Conservation (phyloP, 2,329 filamentous ascomycete genomes). For the Talaromyces sp. region DNA sequence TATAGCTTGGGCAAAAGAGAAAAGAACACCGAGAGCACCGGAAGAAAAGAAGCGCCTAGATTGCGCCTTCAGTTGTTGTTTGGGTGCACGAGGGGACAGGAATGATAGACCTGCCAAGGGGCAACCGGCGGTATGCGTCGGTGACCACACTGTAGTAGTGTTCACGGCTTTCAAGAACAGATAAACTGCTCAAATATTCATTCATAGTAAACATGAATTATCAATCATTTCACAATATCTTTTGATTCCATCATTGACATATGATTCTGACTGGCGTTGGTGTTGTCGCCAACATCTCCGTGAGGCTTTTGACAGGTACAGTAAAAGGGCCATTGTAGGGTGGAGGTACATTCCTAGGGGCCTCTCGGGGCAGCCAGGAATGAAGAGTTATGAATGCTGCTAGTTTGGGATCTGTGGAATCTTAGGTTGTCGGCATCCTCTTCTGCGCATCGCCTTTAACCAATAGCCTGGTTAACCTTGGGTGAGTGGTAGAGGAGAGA, state of each 20-base stretch:
- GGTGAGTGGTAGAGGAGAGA: background rate
- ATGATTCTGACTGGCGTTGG: background rate
- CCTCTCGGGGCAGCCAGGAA: constrained; percentile 24
- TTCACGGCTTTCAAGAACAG: background rate
- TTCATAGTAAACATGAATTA: too few relatives aligned
- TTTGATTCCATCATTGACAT: too few relatives aligned
- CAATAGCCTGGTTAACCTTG: background rate
- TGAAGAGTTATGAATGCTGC: constrained; percentile 26
- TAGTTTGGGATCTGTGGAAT: constrained; percentile 28
- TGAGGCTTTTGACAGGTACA: background rate
- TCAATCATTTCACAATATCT: too few relatives aligned
- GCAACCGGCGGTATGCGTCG: constrained; percentile 27
- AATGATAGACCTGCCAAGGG: constrained; percentile 26
- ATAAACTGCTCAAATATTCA: too few relatives aligned
- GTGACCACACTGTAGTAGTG: background rate
- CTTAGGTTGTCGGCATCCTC: constrained; percentile 6
- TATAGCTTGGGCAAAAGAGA: constrained; percentile 17
- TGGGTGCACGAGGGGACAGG: constrained; percentile 22
- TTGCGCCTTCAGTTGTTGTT: constrained; percentile 26
- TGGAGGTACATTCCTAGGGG: constrained; percentile 18
- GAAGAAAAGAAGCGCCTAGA: constrained; percentile 30
- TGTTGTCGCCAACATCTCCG: constrained; percentile 3
- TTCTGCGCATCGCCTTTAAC: background rate
- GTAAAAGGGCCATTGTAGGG: constrained; percentile 17
- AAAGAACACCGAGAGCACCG: constrained; percentile 11